A percentile compares a stretch with the other conserved stretches of the same genome.
Conservation (phyloP, 1,284 basidiomycete genomes). For the Hemileia vastatrix region DNA sequence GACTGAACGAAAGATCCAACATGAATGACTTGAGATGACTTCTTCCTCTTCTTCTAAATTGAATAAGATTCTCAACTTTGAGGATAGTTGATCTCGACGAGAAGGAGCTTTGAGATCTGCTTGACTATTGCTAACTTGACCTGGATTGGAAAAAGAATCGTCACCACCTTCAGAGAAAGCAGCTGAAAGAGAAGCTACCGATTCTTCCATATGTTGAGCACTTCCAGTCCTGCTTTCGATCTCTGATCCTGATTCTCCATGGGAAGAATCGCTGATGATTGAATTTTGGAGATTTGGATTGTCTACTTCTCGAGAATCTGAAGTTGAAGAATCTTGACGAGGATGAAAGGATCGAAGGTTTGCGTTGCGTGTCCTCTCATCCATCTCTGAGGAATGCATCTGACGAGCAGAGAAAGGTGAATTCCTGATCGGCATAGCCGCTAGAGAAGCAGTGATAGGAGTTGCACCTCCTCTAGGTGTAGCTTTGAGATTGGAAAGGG, state of each 20-base stretch:
- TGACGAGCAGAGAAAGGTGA: background rate
- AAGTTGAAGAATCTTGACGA: conserved; percentile 2
- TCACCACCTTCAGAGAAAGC: background rate
- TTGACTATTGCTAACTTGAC: background rate
- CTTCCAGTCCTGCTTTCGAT: background rate
- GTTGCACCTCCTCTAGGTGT: conserved; percentile 30
- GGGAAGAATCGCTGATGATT: background rate
- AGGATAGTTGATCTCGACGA: conserved; percentile 21
- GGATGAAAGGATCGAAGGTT: conserved; percentile 15
- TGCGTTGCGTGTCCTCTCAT: background rate
- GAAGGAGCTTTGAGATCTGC: background rate
- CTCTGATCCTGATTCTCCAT: background rate
- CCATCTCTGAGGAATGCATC: background rate
- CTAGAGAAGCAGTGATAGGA: conserved; percentile 26
- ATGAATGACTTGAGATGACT: background rate
- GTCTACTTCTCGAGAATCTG: conserved; percentile 1
- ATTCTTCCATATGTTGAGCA: background rate
- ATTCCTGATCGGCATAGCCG: background rate
- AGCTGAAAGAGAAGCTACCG: background rate
- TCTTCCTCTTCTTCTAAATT: conserved; percentile 27
- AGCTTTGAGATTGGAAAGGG: conserved; percentile 13
- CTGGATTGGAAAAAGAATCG: background rate
- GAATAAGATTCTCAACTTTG: conserved; percentile 29
- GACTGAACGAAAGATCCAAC: conserved; percentile 38
- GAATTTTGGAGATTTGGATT: background rate